Conservation (phyloP, 805 yeast genomes). For the Diddensiella transvaalensis region DNA sequence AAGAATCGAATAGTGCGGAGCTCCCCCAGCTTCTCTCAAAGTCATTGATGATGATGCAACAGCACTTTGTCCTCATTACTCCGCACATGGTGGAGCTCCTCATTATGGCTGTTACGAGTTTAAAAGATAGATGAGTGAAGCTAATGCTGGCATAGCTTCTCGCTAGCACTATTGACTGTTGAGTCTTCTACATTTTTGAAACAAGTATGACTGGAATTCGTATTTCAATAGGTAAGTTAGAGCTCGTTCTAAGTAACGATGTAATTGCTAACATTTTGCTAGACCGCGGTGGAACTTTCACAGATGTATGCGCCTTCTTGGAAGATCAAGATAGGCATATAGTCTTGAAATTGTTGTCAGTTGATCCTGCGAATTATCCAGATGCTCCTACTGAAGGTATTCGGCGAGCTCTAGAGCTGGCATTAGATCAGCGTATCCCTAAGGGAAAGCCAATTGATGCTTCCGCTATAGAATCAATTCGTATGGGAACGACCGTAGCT, state of each 20-base stretch:
- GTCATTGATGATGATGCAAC: background rate
- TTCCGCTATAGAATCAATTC: slow-evolving; percentile 53
- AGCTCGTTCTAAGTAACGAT: background rate
- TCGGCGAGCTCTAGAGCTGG: slow-evolving; percentile 64
- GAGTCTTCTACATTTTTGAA: background rate
- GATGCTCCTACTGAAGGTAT: slow-evolving; percentile 95
- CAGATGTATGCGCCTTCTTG: slow-evolving; percentile 63
- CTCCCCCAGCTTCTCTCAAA: background rate
- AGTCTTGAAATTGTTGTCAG: slow-evolving; percentile 75
- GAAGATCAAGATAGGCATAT: slow-evolving; percentile 48
- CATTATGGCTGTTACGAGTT: no score
- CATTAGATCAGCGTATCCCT: slow-evolving; percentile 52
- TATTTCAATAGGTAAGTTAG: slow-evolving; percentile 8
- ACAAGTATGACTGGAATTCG: slow-evolving; percentile 5
- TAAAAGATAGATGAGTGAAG: no score
- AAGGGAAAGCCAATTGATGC: slow-evolving; percentile 54
- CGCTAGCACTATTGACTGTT: background rate
- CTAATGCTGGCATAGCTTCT: no score
- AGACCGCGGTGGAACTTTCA: slow-evolving; percentile 82
- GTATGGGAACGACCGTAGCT: slow-evolving; percentile 94
- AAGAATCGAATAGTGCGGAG: background rate
- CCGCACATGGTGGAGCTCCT: no score
- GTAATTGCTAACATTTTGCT: slow-evolving; percentile 3
- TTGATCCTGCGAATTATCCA: slow-evolving; percentile 77
- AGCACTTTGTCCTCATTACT: no score